Conservation (phyloP, 169 alveolate genomes). For the Eimeria tenella region DNA sequence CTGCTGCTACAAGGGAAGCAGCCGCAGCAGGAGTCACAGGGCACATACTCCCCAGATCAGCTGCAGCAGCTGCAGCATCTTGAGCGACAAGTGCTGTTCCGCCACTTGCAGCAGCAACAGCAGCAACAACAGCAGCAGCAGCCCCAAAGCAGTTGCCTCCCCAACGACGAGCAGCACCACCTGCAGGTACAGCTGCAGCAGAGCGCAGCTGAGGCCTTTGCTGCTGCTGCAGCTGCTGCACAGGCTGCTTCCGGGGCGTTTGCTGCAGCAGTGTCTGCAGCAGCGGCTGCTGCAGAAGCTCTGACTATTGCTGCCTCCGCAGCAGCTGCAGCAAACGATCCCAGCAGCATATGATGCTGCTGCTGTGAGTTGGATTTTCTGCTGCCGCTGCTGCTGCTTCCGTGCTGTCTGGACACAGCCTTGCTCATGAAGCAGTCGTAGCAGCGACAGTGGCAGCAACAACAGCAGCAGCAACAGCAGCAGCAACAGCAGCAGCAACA, state of each 20-base stretch:
- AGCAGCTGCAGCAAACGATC: conserved; percentile 16
- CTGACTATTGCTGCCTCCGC: not conserved
- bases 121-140: conserved; percentile 33
- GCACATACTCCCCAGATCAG: not conserved
- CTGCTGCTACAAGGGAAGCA: not conserved
- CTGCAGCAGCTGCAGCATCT: conserved; percentile 30
- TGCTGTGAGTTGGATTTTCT: not conserved
- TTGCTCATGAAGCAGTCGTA: not conserved
- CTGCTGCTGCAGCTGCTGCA: conserved; percentile 21
- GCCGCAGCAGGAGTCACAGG: not conserved
- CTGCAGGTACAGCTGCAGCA: conserved; percentile 36
- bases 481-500: not conserved
- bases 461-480: conserved; percentile 8
- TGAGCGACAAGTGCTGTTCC: not conserved
- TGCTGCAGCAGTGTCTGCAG: conserved; percentile 35
- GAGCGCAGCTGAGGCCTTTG: conserved; percentile 27
- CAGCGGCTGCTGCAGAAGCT: conserved; percentile 29
- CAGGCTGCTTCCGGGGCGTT: not conserved
- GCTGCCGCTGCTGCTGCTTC: not conserved
- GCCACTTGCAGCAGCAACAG: not conserved
- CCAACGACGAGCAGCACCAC: not conserved
- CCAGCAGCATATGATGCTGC: conserved; percentile 3
- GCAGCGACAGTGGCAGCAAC: not conserved
- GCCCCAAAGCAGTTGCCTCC: not conserved
- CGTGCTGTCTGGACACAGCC: not conserved